Evolutionary conservation across 768 basidiomycete genomes (phyloP), one percentile per base, ranked within the genome.

Genomic region (Boletus eberwhitei): DNA sequence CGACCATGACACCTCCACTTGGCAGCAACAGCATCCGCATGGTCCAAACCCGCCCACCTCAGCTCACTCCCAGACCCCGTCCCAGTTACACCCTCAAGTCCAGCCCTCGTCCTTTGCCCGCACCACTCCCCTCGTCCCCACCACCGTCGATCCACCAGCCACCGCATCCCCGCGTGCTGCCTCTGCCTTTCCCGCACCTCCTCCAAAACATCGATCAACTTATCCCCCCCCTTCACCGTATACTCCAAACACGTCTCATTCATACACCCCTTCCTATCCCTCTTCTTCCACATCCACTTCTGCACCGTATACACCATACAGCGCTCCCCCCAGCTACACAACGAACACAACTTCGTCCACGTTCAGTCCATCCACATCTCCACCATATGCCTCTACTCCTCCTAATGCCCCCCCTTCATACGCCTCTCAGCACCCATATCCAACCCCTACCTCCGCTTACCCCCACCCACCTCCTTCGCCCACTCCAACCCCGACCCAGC

Each of bases 401-500:
- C 47, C 65, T 2, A 62, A 53, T 42, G 22, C 42, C 13, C 12
- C 24, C 24, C 24, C 55, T 17, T n/a, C 60, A 21, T 67, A 63
- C 34, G n/a, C 50, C 16, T 51, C 63, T 40, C 62, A 59, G 16
- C 57, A 58, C 24, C 16, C 58, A 31, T 68, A 64, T 38, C 55
- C 57, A 38, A 63, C 67, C 8, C 66, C 65, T 31, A 65, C 68
- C 16, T 68, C 67, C 35, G 68, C 66, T 14, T 68, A 55, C 53
- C 66, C 65, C 21, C 62, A 55, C 11, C 68, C 63, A 1, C 65
- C 68, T 6, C 63, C 66, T n/a, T 68, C 67, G 1, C 67, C 67
- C 45, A 68, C 67, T 7, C 67, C 66, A 47, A 68, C 67, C 16
- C 66, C 67, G 49, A 70, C 68, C 16, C 67, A 68, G 44, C 55